phyloP scores from a whole-genome alignment of 257 asterid genomes.

The Nicotiana paniculata region DNA sequence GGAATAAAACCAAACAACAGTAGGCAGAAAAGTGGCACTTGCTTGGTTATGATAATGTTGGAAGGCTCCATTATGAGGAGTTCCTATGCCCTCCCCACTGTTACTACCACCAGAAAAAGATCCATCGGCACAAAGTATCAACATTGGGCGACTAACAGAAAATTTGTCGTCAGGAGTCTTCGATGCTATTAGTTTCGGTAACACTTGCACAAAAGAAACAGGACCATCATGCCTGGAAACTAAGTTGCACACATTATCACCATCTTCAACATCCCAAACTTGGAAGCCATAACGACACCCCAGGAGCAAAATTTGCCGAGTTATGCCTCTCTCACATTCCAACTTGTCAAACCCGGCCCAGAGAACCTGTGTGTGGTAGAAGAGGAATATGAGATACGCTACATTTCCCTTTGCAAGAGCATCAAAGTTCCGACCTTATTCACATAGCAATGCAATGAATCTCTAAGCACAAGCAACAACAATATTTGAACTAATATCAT shows the following conservation, averaged over 20 bases:
- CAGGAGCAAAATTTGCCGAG: conserved; percentile 47
- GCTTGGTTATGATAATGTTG: conserved; percentile 39
- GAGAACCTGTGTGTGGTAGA: conserved; percentile 44
- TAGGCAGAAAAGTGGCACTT: conserved; percentile 44
- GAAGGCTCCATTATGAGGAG: conserved; percentile 35
- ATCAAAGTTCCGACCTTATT: neutral
- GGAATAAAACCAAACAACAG: conserved; percentile 89
- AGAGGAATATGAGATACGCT: conserved; percentile 5
- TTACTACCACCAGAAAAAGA: conserved; percentile 57
- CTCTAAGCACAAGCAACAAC: neutral
- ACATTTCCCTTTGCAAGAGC: neutral
- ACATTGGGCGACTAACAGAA: conserved; percentile 63
- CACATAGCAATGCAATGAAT: neutral
- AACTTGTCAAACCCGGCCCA: conserved; percentile 74
- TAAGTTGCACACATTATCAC: conserved; percentile 65
- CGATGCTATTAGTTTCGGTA: conserved; percentile 54
- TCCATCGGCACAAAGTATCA: conserved; percentile 74
- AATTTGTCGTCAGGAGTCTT: conserved; percentile 50
- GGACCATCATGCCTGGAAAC: conserved; percentile 89
- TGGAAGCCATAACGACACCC: conserved; percentile 76
- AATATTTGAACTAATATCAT: neutral
- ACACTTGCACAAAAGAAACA: conserved; percentile 70
- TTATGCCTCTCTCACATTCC: conserved; percentile 32
- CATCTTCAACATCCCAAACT: conserved; percentile 93
- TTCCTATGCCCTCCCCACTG: conserved; percentile 34